These are phyloP conservation scores for Penicillium angulare DNA, from an alignment of 495 filamentous ascomycete species.

Conservation along the genomic window DNA sequence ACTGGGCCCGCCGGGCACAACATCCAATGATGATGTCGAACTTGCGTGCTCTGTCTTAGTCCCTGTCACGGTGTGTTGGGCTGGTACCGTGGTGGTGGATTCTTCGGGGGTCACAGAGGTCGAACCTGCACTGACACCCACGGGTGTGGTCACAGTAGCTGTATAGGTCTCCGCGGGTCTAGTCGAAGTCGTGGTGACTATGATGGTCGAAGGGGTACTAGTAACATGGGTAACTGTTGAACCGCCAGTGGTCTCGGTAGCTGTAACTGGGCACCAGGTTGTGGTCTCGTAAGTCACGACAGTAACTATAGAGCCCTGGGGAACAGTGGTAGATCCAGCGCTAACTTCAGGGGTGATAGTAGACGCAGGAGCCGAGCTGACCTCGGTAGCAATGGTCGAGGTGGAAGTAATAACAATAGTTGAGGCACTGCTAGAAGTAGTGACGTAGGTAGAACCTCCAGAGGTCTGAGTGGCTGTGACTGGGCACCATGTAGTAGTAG, in stretches of 20 bases:
- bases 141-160: conserved; percentile 14
- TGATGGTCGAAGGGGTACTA: conserved; percentile 40
- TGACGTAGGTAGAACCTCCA: conserved; percentile 25
- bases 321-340: conserved; percentile 1
- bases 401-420: conserved; percentile 32
- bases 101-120: conserved; percentile 15
- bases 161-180: conserved; percentile 7
- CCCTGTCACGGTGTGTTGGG: conserved; percentile 28
- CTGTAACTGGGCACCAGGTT: conserved; percentile 44
- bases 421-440: conserved; percentile 35
- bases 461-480: conserved; percentile 35
- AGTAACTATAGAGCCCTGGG: conserved; percentile 21
- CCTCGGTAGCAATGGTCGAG: background rate
- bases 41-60: too few relatives aligned
- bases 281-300: conserved; percentile 37
- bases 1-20: background rate
- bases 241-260: conserved; percentile 33
- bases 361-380: background rate
- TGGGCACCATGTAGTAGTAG: conserved; percentile 40
- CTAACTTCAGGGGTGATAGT: conserved; percentile 10
- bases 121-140: conserved; percentile 7
- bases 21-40: too few relatives aligned
- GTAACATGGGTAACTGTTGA: conserved; percentile 32
- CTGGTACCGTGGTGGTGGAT: conserved; percentile 32
- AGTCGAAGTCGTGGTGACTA: conserved; percentile 38